Evolutionary conservation across 352 stramenopile genomes (phyloP), one percentile per base, ranked within the genome.

Genomic region (Phytophthora boehmeriae): DNA sequence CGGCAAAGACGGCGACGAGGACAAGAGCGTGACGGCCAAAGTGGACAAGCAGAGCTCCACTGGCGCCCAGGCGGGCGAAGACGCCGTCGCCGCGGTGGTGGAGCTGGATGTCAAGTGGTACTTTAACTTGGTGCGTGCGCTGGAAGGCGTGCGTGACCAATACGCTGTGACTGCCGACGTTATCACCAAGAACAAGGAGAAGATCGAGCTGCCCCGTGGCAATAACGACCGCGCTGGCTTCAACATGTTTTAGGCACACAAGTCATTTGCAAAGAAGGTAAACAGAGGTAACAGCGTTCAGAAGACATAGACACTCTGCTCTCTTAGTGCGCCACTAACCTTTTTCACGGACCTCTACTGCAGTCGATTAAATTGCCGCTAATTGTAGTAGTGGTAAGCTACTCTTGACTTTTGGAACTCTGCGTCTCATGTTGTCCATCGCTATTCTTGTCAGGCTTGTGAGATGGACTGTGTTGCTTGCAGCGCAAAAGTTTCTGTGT

Each of bases 61-160:
- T 8, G 68, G 59, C 25, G 50, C 8, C 41, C 54, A 77, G 32
- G 73, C 73, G 0, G 63, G 71, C 3, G 69, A 87, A 22, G 86
- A 95, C 53, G 81, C 78, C 48, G 20, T 88, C n/a, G 77, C 83
- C 17, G 69, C 88, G 32, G 68, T 92, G 47, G 78, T 91, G 16
- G 83, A 86, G 32, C 51, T 95, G 16, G 86, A 95, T 49, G 56
- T 95, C 58, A 93, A 95, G 74, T 95, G 86, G 86, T 90, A 83
- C 56, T 90, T 88, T 36, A 91, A 93, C 69, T 63, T 93, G 16
- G 71, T 73, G 52, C 78, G 80, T 41, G 69, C 73, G 13, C 75
- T 95, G 6, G 84, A 93, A 53, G 80, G 63, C 38, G 71, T 95
- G 63, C 82, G 83, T 38, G 84, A 93, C 63, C 76, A 89, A 51